These are phyloP conservation scores for Letharia columbiana DNA, from an alignment of 495 filamentous ascomycete species.

Conservation along the genomic window DNA sequence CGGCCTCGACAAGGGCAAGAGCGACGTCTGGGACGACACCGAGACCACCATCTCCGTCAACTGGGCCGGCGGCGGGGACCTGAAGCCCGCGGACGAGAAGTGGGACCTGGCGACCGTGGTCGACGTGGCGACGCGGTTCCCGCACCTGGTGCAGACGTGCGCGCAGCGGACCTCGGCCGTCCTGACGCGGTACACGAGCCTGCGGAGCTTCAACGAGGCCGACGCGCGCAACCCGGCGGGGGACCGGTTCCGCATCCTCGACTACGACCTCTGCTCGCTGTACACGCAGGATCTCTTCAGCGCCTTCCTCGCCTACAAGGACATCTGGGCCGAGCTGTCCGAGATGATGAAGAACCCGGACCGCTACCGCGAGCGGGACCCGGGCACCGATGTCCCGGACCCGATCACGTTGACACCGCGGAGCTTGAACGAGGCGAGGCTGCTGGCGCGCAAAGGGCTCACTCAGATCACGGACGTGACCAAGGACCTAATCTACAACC, in stretches of 20 bases:
- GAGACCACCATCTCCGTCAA: slow-evolving; percentile 33
- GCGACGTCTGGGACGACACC: slow-evolving; percentile 27
- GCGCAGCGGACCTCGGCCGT: slow-evolving; percentile 29
- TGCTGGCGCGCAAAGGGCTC: slow-evolving; percentile 19
- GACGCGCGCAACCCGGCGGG: slow-evolving; percentile 19
- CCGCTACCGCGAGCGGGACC: slow-evolving; percentile 15
- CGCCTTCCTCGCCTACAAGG: slow-evolving; percentile 31
- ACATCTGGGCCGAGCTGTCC: slow-evolving; percentile 17
- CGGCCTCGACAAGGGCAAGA: slow-evolving; percentile 18
- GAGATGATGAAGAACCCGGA: slow-evolving; percentile 19
- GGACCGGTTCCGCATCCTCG: slow-evolving; percentile 27
- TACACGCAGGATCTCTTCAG: slow-evolving; percentile 33
- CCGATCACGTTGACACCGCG: slow-evolving; percentile 15
- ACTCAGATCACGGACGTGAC: slow-evolving; percentile 20
- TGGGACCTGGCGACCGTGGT: slow-evolving; percentile 30
- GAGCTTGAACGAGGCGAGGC: slow-evolving; percentile 9
- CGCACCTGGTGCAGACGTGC: slow-evolving; percentile 29
- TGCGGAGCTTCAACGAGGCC: slow-evolving; percentile 29
- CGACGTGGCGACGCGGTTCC: slow-evolving; percentile 29
- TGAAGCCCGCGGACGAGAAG: slow-evolving; percentile 29
- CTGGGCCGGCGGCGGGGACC: slow-evolving; percentile 32
- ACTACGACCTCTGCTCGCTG: slow-evolving; percentile 30
- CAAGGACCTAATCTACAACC: slow-evolving; percentile 15
- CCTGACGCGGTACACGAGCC: slow-evolving; percentile 27
- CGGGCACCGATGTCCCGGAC: slow-evolving; percentile 11